Evolutionary conservation across 805 yeast species (phyloP).

Genomic region (Nakazawaea anatomiae): DNA sequence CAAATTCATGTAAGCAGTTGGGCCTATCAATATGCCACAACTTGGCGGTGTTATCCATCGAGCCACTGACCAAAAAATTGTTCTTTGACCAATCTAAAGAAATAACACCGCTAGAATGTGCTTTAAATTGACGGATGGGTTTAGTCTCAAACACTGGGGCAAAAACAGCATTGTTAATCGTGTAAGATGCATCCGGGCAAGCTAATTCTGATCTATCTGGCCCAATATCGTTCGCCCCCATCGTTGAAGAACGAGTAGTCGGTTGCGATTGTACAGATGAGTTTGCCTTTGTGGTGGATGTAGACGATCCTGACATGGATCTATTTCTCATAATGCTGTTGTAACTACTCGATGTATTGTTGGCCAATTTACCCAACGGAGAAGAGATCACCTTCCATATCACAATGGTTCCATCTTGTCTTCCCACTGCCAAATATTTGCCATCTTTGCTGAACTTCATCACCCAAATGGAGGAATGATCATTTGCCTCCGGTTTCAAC

Average conservation of each 20-base stretch:
- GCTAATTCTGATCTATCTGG: slow-evolving; percentile 8
- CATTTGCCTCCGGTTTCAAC: slow-evolving; percentile 24
- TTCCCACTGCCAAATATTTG: slow-evolving; percentile 76
- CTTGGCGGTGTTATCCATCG: slow-evolving; percentile 79
- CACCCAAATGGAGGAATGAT: slow-evolving; percentile 53
- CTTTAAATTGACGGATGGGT: slow-evolving; percentile 56
- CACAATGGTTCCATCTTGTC: slow-evolving; percentile 61
- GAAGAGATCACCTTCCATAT: slow-evolving; percentile 80
- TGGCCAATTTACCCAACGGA: slow-evolving; percentile 49
- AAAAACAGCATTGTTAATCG: slow-evolving; percentile 22
- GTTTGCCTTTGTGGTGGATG: slow-evolving; percentile 8
- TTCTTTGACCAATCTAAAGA: slow-evolving; percentile 85
- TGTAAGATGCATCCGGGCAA: slow-evolving; percentile 7
- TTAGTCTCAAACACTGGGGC: slow-evolving; percentile 76
- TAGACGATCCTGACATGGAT: slow-evolving; percentile 4
- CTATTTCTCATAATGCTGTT: background rate
- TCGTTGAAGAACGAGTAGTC: background rate
- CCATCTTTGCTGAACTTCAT: slow-evolving; percentile 77
- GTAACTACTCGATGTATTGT: too few species aligned
- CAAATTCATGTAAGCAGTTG: slow-evolving; percentile 56
- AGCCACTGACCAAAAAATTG: slow-evolving; percentile 60
- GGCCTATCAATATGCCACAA: slow-evolving; percentile 79
- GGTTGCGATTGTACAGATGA: background rate
- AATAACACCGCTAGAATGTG: slow-evolving; percentile 68
- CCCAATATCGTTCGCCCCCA: slow-evolving; percentile 3